Evolutionary conservation across 106 monocot genomes (phyloP).

Genomic region (Dendrobium nobile): DNA sequence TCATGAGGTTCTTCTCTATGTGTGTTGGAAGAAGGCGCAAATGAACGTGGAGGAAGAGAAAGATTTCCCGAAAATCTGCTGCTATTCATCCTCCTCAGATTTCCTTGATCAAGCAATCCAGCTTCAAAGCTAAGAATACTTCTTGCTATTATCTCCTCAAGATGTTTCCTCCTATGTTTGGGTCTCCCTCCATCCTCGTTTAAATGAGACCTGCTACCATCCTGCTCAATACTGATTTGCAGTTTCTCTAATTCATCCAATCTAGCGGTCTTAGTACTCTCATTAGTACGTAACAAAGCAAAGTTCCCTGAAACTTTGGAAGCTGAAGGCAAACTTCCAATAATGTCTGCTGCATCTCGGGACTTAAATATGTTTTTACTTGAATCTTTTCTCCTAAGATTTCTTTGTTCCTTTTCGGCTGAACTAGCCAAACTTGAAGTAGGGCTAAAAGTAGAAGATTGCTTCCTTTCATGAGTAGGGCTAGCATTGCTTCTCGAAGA

Average conservation of each 20-base stretch:
- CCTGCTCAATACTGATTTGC: not conserved
- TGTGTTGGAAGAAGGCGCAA: slow-evolving; percentile 3
- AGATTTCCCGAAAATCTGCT: slow-evolving; percentile 4
- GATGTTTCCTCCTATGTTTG: not conserved
- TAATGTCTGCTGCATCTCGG: not conserved
- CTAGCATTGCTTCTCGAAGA: slow-evolving; percentile 13
- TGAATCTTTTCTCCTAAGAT: slow-evolving; percentile 5
- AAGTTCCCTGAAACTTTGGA: not conserved
- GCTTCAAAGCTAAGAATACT: slow-evolving; percentile 19
- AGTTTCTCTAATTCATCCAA: slow-evolving; percentile 9
- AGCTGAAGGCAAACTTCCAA: slow-evolving; percentile 2
- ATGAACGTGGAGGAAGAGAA: slow-evolving; percentile 10
- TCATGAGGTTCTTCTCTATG: not conserved
- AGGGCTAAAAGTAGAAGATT: slow-evolving; percentile 2
- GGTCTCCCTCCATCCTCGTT: not conserved
- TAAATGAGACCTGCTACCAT: not conserved
- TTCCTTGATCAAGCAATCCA: not conserved
- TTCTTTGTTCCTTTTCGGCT: slow-evolving; percentile 6
- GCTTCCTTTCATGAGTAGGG: slow-evolving; percentile 13
- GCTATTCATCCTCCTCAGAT: not conserved
- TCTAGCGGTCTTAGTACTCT: slow-evolving; percentile 1
- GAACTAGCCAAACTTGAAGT: not conserved
- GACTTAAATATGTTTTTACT: not conserved
- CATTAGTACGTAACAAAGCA: not conserved
- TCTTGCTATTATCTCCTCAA: slow-evolving; percentile 3